phyloP scores from a whole-genome alignment of 2,329 filamentous ascomycete genomes.

The Ilyonectria mors-panacis region DNA sequence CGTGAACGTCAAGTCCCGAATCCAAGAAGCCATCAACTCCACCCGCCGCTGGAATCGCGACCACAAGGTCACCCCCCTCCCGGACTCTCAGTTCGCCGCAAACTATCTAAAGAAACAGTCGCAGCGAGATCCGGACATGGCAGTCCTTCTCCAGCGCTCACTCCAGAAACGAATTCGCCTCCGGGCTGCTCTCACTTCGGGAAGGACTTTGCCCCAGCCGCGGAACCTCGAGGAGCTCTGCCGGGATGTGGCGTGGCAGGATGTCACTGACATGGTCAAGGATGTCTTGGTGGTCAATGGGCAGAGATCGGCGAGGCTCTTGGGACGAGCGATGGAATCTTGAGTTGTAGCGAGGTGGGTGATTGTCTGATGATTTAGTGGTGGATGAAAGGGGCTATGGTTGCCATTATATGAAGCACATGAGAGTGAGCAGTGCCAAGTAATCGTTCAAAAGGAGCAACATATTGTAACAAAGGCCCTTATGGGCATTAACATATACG shows the following conservation, averaged over 20 bases:
- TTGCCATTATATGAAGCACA: not conserved
- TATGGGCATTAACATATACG: constrained; percentile 22
- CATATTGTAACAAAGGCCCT: not conserved
- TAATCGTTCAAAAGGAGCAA: not conserved
- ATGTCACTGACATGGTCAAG: constrained; percentile 53
- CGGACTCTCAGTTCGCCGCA: constrained; percentile 50
- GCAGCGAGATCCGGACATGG: constrained; percentile 53
- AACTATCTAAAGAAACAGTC: constrained; percentile 56
- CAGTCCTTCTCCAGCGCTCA: constrained; percentile 52
- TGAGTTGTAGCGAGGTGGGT: not conserved
- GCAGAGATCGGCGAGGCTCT: constrained; percentile 35
- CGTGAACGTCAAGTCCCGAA: constrained; percentile 42
- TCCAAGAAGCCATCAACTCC: constrained; percentile 54
- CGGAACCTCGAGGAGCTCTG: constrained; percentile 54
- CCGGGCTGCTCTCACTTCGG: not conserved
- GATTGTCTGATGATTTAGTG: not conserved
- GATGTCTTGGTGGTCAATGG: constrained; percentile 49
- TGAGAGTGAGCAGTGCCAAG: not conserved
- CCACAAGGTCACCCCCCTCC: constrained; percentile 52
- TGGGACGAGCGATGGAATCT: constrained; percentile 25
- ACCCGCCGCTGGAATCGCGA: constrained; percentile 58
- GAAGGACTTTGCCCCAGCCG: constrained; percentile 32
- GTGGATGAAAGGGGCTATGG: not conserved
- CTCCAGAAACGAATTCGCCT: constrained; percentile 47
- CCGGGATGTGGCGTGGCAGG: constrained; percentile 50